Evolutionary conservation across 202 grass and related monocot species (phyloP), one percentile per base, ranked within the genome.

Genomic region (Musa balbisiana): DNA sequence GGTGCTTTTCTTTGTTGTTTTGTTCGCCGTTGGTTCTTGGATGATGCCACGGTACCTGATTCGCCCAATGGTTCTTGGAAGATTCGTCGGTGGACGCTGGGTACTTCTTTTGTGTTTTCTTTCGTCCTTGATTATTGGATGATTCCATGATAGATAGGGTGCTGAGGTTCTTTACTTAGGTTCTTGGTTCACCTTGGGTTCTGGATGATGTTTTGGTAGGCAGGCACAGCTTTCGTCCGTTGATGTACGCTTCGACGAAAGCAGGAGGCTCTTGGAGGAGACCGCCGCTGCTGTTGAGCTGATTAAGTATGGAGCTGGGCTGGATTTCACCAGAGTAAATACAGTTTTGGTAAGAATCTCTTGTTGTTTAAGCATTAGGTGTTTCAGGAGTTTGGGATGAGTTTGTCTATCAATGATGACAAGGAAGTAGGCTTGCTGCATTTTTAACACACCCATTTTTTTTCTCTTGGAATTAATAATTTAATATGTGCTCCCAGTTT

Each of bases 211-310:
- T 21, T 10, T 43, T 64, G 15, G 19, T 25, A 2, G 51, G 29
- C 80, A 89, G 87, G 25, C 72, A 56, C 82, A 83, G 71, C 80
- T 89, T 55, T 89, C 71, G 79, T 85, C 66, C 12, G 80, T 89
- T 68, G 87, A 82, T 66, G 81, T 92, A 62, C 85, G 84, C 84
- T 89, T 83, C 67, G 90, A 92, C 64, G 77, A 85, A 80, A 92
- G 90, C 80, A 73, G 77, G 74, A 83, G 56, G 74, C 62, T 92
- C 1, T 85, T 92, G 55, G 62, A 81, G 59, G 90, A 92, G 80
- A 92, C 90, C 2, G 73, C 84, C 66, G 90, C 80, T 29, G 90
- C 80, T 1, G 84, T 92, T 54, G 81, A 81, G 67, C 71, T 92
- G 71, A 83, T 92, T 67, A 68, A 87, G 12, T 83, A 64, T 29